Evolutionary conservation across 306 rosid species (phyloP), one percentile per base, ranked within the genome.

Genomic region (Aeschynomene evenia): DNA sequence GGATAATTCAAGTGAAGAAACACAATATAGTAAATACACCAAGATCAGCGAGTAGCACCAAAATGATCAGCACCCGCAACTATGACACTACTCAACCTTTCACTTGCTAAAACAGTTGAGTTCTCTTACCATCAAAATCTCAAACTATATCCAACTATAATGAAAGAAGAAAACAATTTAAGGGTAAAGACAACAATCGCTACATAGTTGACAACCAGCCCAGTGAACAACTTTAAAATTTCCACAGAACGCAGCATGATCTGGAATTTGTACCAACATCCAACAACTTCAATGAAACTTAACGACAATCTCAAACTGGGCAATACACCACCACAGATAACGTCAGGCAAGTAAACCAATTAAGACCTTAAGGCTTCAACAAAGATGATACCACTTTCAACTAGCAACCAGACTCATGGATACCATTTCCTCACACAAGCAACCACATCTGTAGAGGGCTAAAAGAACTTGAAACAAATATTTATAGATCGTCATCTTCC

Each of bases 131-230:
- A 50, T 79, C 26, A 53, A 13, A 73, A 54, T 78, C 51, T 78
- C 46, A 58, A 85, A 19, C 8, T 48, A 77, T 31, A 66, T 74
- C 82, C 83, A 86, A 83, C 62, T 66, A 74, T 63, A 74, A 79
- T 72, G 60, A 70, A 69, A 74, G 58, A 50, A 56, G 78, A 81
- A 77, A 80, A 76, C 74, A 83, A 74, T 61, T 21, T 52, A 76
- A 77, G 23, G 80, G 69, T 36, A 75, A 81, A 39, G 66, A 31
- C 19, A 66, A 73, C 50, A 45, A 20, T 20, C n/a, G 68, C 23
- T 63, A 50, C 48, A 75, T 60, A 70, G 72, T 48, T 39, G 77
- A 69, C 48, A 71, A 73, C 63, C 49, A 62, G 60, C 68, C 78
- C 59, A 42, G 72, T 22, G 80, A 66, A 52, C 34, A 73, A 64